Conservation (phyloP, 257 asterid genomes). For the Solanum etuberosum region DNA sequence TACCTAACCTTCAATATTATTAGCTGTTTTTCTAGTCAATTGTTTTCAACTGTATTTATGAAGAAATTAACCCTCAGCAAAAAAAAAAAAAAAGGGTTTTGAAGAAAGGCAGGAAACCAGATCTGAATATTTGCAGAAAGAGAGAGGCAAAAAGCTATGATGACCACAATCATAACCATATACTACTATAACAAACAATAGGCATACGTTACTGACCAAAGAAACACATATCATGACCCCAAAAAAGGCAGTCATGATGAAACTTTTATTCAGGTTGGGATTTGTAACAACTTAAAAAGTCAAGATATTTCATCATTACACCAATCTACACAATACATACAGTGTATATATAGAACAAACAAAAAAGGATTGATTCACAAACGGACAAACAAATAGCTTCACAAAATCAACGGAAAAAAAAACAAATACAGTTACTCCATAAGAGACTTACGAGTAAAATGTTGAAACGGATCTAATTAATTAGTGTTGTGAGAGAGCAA, state of each 20-base stretch:
- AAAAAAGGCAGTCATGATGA: conserved; percentile 21
- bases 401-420: not conserved
- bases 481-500: conserved; percentile 21
- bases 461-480: not conserved
- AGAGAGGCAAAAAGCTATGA: not conserved
- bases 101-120: not conserved
- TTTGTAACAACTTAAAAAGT: conserved; percentile 6
- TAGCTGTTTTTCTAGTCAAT: not conserved
- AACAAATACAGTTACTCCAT: not conserved
- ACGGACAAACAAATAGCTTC: not conserved
- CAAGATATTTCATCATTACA: conserved; percentile 45
- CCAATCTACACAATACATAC: conserved; percentile 29
- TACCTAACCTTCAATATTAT: not conserved
- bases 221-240: conserved; percentile 18
- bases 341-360: not conserved
- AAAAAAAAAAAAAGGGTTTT: not conserved
- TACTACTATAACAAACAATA: not conserved
- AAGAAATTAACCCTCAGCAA: not conserved
- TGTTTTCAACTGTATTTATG: not conserved
- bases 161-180: conserved; percentile 1
- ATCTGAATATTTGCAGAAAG: conserved; percentile 11
- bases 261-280: conserved; percentile 6
- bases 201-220: not conserved
- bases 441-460: not conserved
- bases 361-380: not conserved